Evolutionary conservation across 257 asterid genomes (phyloP).

Genomic region (Ophiorrhiza pumila): DNA sequence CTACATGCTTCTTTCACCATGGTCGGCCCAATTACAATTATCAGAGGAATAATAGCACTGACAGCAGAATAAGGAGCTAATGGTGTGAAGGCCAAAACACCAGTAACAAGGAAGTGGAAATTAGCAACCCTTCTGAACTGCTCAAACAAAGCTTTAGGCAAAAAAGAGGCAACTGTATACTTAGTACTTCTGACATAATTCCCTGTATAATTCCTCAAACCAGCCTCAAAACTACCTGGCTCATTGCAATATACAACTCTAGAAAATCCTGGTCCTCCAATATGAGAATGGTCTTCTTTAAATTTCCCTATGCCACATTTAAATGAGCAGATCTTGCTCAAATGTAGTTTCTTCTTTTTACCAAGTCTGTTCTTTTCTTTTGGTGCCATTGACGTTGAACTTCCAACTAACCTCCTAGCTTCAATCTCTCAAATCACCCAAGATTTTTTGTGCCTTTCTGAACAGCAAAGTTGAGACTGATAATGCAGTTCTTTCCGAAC

Average conservation of each 20-base stretch:
- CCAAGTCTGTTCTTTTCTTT: conserved; percentile 38
- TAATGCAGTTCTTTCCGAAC: conserved; percentile 3
- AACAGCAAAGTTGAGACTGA: conserved; percentile 1
- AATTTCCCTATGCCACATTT: conserved; percentile 48
- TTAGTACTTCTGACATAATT: conserved; percentile 79
- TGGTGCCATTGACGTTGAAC: conserved; percentile 13
- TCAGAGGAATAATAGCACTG: conserved; percentile 65
- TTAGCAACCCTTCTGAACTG: conserved; percentile 96
- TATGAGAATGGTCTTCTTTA: conserved; percentile 60
- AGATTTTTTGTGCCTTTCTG: background rate
- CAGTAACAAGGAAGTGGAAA: conserved; percentile 75
- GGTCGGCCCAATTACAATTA: conserved; percentile 66
- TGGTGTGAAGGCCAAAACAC: conserved; percentile 61
- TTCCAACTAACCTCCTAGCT: conserved; percentile 3
- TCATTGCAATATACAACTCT: conserved; percentile 80
- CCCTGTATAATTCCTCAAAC: conserved; percentile 37
- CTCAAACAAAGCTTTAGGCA: conserved; percentile 86
- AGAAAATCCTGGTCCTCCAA: conserved; percentile 90
- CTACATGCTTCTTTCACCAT: conserved; percentile 88
- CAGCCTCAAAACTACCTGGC: conserved; percentile 45
- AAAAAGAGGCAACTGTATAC: conserved; percentile 74
- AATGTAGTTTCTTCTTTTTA: conserved; percentile 50
- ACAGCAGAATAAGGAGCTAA: conserved; percentile 73
- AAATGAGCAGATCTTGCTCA: conserved; percentile 80
- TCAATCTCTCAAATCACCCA: background rate